Evolutionary conservation across 2,329 filamentous ascomycete species (phyloP).

Genomic region (Hymenotorrendiella dingleyae): DNA sequence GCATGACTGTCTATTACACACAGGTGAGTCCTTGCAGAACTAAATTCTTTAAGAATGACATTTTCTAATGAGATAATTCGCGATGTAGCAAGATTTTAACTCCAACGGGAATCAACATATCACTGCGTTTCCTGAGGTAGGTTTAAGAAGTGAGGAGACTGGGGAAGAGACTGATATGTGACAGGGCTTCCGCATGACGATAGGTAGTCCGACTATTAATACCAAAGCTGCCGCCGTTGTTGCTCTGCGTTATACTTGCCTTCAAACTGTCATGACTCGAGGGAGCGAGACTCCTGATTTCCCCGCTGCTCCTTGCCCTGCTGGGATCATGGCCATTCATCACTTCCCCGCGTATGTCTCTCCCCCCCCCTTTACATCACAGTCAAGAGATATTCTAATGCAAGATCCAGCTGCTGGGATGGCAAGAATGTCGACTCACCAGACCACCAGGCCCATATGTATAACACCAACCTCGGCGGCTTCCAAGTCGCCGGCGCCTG

Average conservation of each 20-base stretch:
- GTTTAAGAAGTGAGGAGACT: not conserved
- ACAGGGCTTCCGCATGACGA: slow-evolving; percentile 14
- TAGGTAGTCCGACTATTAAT: slow-evolving; percentile 9
- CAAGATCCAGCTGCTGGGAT: slow-evolving; percentile 17
- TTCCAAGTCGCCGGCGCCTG: slow-evolving; percentile 41
- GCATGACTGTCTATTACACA: slow-evolving; percentile 34
- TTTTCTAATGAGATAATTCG: no score
- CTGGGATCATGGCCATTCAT: slow-evolving; percentile 11
- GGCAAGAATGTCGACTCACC: slow-evolving; percentile 19
- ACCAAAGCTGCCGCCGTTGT: not conserved
- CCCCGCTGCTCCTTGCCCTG: slow-evolving; percentile 5
- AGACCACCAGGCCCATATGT: slow-evolving; percentile 49
- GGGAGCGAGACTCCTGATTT: slow-evolving; percentile 10
- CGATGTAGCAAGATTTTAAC: slow-evolving; percentile 6
- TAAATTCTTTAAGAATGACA: no score
- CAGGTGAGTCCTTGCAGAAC: no score
- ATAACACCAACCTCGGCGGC: slow-evolving; percentile 36
- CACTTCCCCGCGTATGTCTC: slow-evolving; percentile 9
- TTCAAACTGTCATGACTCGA: slow-evolving; percentile 7
- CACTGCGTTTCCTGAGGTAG: not conserved
- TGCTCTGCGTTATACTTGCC: slow-evolving; percentile 11
- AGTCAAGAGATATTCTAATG: not conserved
- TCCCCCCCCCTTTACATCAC: not conserved
- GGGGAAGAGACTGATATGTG: not conserved
- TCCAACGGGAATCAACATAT: slow-evolving; percentile 3